Percentiles rank a stretch among this genome's conserved stretches.
Conservation (phyloP, 345 rosid genomes). For the Cochlearia excelsa region DNA sequence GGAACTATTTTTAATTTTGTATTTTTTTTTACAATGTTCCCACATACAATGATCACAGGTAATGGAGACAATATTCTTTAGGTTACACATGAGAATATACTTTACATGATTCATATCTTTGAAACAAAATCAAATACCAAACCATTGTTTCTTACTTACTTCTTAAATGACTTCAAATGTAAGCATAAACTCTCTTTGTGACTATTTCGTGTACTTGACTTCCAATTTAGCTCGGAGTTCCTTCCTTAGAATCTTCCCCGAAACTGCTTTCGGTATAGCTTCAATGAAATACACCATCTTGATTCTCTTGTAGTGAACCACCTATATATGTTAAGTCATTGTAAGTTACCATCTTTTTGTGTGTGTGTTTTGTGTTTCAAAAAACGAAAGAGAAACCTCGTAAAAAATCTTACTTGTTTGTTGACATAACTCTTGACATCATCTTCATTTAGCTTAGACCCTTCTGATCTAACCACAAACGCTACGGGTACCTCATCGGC, state of each 20-base stretch:
- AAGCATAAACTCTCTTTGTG: background rate
- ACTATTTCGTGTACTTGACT: conserved; percentile 25
- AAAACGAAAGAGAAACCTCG: background rate
- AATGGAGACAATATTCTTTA: no score
- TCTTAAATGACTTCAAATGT: no score
- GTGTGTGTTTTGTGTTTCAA: background rate
- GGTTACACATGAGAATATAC: no score
- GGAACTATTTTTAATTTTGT: no score
- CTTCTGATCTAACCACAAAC: conserved; percentile 60
- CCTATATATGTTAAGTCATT: conserved; percentile 38
- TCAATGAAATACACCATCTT: conserved; percentile 51
- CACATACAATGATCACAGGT: no score
- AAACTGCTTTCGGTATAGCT: conserved; percentile 68
- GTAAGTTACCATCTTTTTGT: background rate
- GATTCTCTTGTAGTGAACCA: conserved; percentile 66
- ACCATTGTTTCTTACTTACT: no score
- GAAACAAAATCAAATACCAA: no score
- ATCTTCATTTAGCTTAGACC: conserved; percentile 61
- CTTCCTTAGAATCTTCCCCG: conserved; percentile 74
- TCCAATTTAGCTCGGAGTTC: conserved; percentile 55
- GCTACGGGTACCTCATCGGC: conserved; percentile 87
- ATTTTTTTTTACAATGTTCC: no score
- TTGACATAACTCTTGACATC: conserved; percentile 71
- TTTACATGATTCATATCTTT: no score
- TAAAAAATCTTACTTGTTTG: conserved; percentile 52